Evolutionary conservation across 192 early-diverging fungal species (phyloP).

Genomic region (Chytriomyces confervae): DNA sequence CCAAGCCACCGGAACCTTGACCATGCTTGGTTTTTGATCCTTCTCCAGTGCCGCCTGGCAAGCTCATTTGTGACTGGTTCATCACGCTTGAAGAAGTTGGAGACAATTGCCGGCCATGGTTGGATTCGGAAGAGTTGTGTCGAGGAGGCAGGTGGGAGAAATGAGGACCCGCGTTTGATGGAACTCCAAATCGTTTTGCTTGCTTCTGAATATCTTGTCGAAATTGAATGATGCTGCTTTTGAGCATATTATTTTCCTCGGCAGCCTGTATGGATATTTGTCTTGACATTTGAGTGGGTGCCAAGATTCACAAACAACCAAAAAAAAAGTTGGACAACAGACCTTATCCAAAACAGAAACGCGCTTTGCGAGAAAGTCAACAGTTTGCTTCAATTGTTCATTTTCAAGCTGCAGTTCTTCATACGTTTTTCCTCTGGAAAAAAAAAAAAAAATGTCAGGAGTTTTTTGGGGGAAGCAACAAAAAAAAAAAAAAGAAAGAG

Average conservation of each 20-base stretch:
- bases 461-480: neutral
- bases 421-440: slow-evolving; percentile 52
- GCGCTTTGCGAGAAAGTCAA: slow-evolving; percentile 65
- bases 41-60: neutral
- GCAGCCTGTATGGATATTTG: slow-evolving; percentile 46
- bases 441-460: neutral
- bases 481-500: slow-evolving; percentile 3
- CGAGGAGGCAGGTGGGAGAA: neutral
- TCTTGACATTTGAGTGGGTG: neutral
- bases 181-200: slow-evolving; percentile 23
- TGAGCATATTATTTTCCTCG: slow-evolving; percentile 66
- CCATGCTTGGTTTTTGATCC: too few relatives aligned
- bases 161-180: neutral
- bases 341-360: slow-evolving; percentile 64
- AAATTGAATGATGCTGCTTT: slow-evolving; percentile 71
- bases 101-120: neutral
- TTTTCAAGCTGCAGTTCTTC: slow-evolving; percentile 76
- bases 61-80: neutral
- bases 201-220: slow-evolving; percentile 64
- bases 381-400: slow-evolving; percentile 62
- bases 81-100: neutral
- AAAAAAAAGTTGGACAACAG: slow-evolving; percentile 14
- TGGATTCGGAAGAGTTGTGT: slow-evolving; percentile 3
- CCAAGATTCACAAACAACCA: too few relatives aligned
- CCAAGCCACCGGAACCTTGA: too few relatives aligned